Evolutionary conservation across 257 asterid genomes (phyloP), one percentile per base, ranked within the genome.

Genomic region (Apocynum venetum): DNA sequence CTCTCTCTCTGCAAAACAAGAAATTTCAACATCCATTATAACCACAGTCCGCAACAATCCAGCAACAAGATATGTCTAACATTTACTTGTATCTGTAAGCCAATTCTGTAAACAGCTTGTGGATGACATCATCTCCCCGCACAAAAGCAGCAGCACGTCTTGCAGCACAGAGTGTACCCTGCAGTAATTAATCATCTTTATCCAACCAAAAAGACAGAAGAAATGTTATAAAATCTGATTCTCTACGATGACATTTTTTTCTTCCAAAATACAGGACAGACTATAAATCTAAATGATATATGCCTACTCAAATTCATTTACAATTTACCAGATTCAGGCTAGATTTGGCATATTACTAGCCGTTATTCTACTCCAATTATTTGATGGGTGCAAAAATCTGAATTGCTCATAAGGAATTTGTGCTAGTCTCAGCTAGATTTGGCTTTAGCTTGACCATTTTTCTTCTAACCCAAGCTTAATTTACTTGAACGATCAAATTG

Each of bases 21-120:
- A 4, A 61, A 41, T 25, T 38, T 17, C 6, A 31, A 36, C 48
- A 75, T 19, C 63, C 60, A 31, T 60, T 53, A 80, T 76, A 80
- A 76, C 14, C 75, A 55, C 15, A 57, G 31, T 51, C 68, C 51
- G 41, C 6, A 43, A 56, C 20, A 59, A 20, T 5, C 2, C 6
- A 31, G 71, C 47, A 48, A 68, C 59, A 19, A 57, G 71, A 41
- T 17, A 75, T 78, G 77, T 69, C 35, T 69, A 81, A 55, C 51
- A 72, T 92, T 25, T 86, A 95, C 98, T 88, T 92, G 94, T 95
- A 92, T 88, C 98, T 87, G 72, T 94, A 91, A 46, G 98, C 94
- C 88, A 94, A 72, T 87, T 94, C 98, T 9, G 98, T 90, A 76
- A 94, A 92, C 78, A 92, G 83, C 85, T 95, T 95, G 97, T 93